These are phyloP conservation scores for Bimuria novae-zelandiae DNA, from an alignment of 2,329 filamentous ascomycete genomes.

Conservation along the genomic window DNA sequence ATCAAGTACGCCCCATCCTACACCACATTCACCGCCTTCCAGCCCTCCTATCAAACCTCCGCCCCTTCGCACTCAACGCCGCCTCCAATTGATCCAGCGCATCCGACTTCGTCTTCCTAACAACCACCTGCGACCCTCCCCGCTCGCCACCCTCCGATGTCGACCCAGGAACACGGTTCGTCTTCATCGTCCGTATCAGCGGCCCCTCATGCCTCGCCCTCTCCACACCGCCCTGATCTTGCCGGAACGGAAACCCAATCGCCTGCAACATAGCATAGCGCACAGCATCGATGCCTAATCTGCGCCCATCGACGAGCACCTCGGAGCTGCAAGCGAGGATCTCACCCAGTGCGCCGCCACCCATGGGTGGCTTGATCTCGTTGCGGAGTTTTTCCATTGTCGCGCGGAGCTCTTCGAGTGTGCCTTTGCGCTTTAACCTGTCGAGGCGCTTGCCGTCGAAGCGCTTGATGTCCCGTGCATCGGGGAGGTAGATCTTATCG, in stretches of 20 bases:
- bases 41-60: not conserved
- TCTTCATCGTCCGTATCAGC: constrained; percentile 2
- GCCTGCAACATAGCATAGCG: constrained; percentile 68
- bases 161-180: not conserved
- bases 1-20: too few species aligned
- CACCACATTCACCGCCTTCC: not conserved
- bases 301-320: constrained; percentile 52
- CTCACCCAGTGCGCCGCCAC: constrained; percentile 57
- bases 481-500: constrained; percentile 51
- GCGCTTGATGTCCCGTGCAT: constrained; percentile 21
- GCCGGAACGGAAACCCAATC: constrained; percentile 36
- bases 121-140: not conserved
- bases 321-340: constrained; percentile 63
- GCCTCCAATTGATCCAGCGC: not conserved
- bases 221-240: not conserved
- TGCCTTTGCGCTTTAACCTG: constrained; percentile 26
- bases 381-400: constrained; percentile 44
- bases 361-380: constrained; percentile 39
- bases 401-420: constrained; percentile 52
- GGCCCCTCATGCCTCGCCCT: not conserved
- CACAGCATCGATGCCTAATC: constrained; percentile 64
- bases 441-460: constrained; percentile 17
- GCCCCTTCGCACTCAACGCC: not conserved
- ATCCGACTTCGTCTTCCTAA: not conserved
- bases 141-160: not conserved